phyloP scores from a whole-genome alignment of 345 rosid species.

The Lumnitzera littorea region DNA sequence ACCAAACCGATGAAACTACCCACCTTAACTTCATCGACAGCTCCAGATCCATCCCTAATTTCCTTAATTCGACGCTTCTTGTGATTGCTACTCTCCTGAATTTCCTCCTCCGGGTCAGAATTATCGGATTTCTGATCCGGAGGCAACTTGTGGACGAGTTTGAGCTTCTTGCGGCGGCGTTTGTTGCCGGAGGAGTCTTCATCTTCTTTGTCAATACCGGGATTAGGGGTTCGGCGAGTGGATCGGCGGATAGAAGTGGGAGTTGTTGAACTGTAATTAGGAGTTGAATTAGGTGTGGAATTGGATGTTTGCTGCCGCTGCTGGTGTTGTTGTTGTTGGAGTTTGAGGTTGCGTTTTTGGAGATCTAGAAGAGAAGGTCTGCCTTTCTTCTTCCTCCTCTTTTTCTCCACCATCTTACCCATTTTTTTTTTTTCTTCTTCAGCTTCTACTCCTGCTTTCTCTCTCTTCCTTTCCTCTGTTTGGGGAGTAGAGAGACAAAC shows the following conservation, averaged over 20 bases:
- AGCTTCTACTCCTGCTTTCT: background rate
- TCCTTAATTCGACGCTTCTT: constrained; percentile 46
- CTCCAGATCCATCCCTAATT: constrained; percentile 41
- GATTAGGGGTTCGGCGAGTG: constrained; percentile 46
- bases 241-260: constrained; percentile 40
- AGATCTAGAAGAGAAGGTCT: constrained; percentile 65
- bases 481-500: background rate
- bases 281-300: constrained; percentile 18
- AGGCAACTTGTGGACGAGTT: constrained; percentile 35
- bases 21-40: constrained; percentile 31
- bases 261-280: constrained; percentile 31
- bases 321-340: constrained; percentile 17
- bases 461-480: background rate
- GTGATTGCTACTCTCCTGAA: constrained; percentile 10
- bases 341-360: constrained; percentile 43
- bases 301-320: constrained; percentile 6
- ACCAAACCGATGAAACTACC: background rate
- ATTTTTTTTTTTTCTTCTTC: constrained; percentile 13
- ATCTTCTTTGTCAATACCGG: constrained; percentile 4
- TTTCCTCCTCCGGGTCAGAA: constrained; percentile 20
- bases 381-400: constrained; percentile 63
- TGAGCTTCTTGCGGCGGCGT: constrained; percentile 51
- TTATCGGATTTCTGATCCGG: constrained; percentile 18
- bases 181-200: background rate
- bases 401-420: constrained; percentile 41